A percentile compares a stretch with the other conserved stretches of the same genome.
These are phyloP conservation scores for Hypholoma sublateritium DNA, from an alignment of 768 basidiomycete species.

Conservation along the genomic window DNA sequence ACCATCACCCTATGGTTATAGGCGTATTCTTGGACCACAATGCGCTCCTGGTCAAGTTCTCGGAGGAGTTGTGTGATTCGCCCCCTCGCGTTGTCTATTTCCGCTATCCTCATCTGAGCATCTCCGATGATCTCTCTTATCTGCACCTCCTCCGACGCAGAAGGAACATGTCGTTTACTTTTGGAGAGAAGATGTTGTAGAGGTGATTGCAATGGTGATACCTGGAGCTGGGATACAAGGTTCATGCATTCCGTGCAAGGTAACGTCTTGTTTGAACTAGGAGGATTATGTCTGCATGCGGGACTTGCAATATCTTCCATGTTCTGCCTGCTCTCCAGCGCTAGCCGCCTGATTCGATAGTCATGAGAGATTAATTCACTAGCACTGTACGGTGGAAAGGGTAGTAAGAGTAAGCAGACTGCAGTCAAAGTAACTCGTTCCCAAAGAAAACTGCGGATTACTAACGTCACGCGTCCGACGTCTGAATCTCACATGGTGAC, in stretches of 20 bases:
- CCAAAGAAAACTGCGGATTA: too few relatives aligned
- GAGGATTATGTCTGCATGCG: background rate
- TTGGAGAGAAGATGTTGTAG: slow-evolving; percentile 1
- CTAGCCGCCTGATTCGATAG: background rate
- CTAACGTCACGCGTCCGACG: too few relatives aligned
- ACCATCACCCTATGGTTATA: slow-evolving; percentile 2
- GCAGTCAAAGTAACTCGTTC: too few relatives aligned
- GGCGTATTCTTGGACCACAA: background rate
- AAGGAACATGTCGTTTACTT: slow-evolving; percentile 2
- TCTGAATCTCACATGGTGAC: too few relatives aligned
- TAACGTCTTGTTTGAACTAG: background rate
- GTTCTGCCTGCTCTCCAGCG: background rate
- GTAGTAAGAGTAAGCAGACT: background rate
- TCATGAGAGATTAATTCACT: background rate
- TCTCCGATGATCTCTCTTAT: background rate
- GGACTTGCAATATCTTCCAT: background rate
- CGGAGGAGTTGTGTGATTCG: slow-evolving; percentile 3
- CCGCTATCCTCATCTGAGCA: background rate
- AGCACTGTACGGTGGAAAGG: background rate
- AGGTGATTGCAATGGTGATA: background rate
- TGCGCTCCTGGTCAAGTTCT: slow-evolving; percentile 3
- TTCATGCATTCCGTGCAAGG: background rate
- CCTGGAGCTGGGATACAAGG: background rate
- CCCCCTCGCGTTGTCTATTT: slow-evolving; percentile 1
- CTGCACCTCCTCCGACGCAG: background rate